Evolutionary conservation across 176 grass and related monocot species (phyloP).

Genomic region (Hsuehochloa calcarea): DNA sequence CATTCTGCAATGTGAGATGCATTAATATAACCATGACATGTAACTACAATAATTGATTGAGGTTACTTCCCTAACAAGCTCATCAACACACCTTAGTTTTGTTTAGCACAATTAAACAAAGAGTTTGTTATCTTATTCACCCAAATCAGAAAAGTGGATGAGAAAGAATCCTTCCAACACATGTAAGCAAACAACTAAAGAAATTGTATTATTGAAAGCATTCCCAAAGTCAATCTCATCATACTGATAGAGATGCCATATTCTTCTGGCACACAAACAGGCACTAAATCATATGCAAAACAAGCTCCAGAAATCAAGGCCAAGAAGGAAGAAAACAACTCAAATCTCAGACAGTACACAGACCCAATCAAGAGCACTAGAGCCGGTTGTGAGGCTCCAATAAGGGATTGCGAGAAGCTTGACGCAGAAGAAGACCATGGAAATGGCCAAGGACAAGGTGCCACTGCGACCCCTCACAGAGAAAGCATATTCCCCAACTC

Average conservation of each 20-base stretch:
- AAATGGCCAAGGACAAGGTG: neutral
- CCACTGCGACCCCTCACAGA: neutral
- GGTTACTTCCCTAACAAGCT: constrained; percentile 27
- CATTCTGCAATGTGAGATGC: constrained; percentile 35
- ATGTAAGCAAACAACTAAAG: constrained; percentile 10
- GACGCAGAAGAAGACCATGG: constrained; percentile 6
- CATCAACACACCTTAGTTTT: neutral
- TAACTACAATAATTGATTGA: constrained; percentile 13
- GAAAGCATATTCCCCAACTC: constrained; percentile 35
- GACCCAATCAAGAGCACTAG: neutral
- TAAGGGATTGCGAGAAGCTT: neutral
- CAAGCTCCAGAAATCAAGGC: constrained; percentile 11
- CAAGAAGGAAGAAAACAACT: neutral
- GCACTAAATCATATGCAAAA: constrained; percentile 6
- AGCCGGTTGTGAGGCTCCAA: neutral
- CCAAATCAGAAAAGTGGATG: constrained; percentile 28
- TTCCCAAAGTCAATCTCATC: constrained; percentile 5
- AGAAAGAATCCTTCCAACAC: constrained; percentile 18
- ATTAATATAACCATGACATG: constrained; percentile 26
- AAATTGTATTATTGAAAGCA: constrained; percentile 1
- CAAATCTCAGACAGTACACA: neutral
- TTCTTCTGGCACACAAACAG: neutral
- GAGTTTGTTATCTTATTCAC: neutral
- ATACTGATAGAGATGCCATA: neutral
- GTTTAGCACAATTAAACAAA: constrained; percentile 14